phyloP scores from a whole-genome alignment of 169 alveolate species.

The Perkinsus olseni region DNA sequence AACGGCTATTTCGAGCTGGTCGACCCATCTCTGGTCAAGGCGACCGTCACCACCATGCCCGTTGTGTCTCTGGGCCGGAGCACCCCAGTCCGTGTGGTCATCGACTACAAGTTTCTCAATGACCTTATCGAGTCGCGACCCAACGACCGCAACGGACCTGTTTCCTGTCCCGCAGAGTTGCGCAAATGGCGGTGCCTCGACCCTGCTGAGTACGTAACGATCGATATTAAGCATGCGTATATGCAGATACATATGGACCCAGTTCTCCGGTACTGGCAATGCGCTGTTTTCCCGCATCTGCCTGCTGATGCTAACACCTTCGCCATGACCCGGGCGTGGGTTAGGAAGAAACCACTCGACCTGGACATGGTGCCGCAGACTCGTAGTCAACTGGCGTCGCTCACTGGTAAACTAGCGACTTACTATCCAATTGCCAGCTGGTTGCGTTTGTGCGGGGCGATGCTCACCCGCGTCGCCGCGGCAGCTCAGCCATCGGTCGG shows the following conservation, averaged over 20 bases:
- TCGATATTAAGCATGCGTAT: background rate
- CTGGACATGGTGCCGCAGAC: background rate
- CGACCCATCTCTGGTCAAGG: background rate
- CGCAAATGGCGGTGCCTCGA: background rate
- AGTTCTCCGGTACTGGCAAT: background rate
- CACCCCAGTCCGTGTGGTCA: background rate
- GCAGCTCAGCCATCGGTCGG: too few species aligned
- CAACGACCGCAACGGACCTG: background rate
- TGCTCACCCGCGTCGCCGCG: too few species aligned
- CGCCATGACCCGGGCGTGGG: background rate
- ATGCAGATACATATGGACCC: background rate
- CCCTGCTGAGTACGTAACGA: background rate
- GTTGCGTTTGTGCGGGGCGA: background rate
- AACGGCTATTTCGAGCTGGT: background rate
- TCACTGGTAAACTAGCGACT: background rate
- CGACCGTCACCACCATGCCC: background rate
- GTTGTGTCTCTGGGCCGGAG: background rate
- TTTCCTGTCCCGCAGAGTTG: background rate
- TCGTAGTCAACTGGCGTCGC: background rate
- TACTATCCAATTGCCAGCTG: background rate
- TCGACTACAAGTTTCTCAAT: background rate
- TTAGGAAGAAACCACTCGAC: background rate
- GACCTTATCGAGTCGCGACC: background rate
- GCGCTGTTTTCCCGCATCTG: background rate
- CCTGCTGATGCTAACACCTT: background rate